phyloP scores from a whole-genome alignment of 2,329 filamentous ascomycete species.

The Chaetothyriales sp. region DNA sequence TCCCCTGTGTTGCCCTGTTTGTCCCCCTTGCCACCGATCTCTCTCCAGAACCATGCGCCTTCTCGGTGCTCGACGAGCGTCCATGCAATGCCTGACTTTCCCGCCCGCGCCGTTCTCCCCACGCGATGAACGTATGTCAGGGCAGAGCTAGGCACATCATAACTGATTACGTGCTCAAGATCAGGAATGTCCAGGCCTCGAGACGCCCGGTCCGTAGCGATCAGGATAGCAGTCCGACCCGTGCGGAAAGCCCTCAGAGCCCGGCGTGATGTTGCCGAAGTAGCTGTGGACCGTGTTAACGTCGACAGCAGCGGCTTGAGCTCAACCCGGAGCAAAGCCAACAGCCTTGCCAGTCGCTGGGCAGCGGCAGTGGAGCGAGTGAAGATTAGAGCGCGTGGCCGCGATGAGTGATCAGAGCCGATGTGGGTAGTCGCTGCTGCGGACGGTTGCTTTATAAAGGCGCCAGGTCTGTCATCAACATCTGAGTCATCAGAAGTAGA shows the following conservation, averaged over 20 bases:
- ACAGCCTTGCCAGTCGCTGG: conserved; percentile 71
- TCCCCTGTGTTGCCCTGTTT: conserved; percentile 19
- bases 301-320: conserved; percentile 81
- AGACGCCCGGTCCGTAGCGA: conserved; percentile 89
- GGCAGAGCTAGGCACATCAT: conserved; percentile 81
- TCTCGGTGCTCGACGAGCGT: conserved; percentile 71
- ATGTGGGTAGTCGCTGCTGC: background rate
- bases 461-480: conserved; percentile 48
- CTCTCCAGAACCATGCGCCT: conserved; percentile 82
- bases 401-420: background rate
- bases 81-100: conserved; percentile 65
- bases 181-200: conserved; percentile 90
- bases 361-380: conserved; percentile 84
- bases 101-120: conserved; percentile 85
- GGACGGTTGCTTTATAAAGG: conserved; percentile 22
- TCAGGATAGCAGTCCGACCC: conserved; percentile 72
- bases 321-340: conserved; percentile 70
- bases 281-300: conserved; percentile 46
- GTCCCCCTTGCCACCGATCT: conserved; percentile 40
- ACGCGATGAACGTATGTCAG: conserved; percentile 97
- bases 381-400: conserved; percentile 64
- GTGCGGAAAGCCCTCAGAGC: conserved; percentile 77
- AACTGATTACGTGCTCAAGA: conserved; percentile 82
- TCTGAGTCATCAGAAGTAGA: conserved; percentile 12
- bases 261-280: conserved; percentile 42